phyloP scores from a whole-genome alignment of 331 rosid species.

The Quercus lobata region DNA sequence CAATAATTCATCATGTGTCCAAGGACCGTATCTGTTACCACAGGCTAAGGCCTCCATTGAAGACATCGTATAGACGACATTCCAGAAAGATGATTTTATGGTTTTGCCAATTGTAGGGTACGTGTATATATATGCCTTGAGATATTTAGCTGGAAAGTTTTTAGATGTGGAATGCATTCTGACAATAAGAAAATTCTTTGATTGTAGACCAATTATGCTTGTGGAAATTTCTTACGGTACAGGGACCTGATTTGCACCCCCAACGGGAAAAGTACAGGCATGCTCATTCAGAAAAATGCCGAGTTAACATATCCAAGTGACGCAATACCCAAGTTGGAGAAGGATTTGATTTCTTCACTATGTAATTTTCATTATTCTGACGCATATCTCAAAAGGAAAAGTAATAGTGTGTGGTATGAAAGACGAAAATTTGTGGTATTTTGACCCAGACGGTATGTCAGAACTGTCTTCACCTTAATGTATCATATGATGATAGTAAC shows the following conservation, averaged over 20 bases:
- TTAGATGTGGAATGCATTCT: conserved; percentile 5
- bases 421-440: conserved; percentile 11
- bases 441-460: conserved; percentile 11
- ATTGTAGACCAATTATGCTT: conserved; percentile 23
- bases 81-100: conserved; percentile 32
- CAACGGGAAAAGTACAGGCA: conserved; percentile 36
- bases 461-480: conserved; percentile 9
- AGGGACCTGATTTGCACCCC: conserved; percentile 40
- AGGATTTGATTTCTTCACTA: conserved; percentile 26
- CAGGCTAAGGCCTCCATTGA: conserved; percentile 41
- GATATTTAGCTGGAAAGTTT: not conserved
- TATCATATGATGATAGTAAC: not conserved
- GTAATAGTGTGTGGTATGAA: conserved; percentile 21
- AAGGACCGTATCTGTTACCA: conserved; percentile 48
- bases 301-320: conserved; percentile 34
- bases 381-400: conserved; percentile 25
- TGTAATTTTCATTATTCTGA: conserved; percentile 31
- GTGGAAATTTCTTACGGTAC: conserved; percentile 32
- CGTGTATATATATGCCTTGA: conserved; percentile 4
- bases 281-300: conserved; percentile 43
- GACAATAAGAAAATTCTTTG: not conserved
- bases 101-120: conserved; percentile 48
- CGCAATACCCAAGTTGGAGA: conserved; percentile 32
- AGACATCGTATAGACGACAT: conserved; percentile 35
- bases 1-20: conserved; percentile 34